Evolutionary conservation across 129 eudicot genomes (phyloP).

Genomic region (Rutidosis leptorrhynchoides): DNA sequence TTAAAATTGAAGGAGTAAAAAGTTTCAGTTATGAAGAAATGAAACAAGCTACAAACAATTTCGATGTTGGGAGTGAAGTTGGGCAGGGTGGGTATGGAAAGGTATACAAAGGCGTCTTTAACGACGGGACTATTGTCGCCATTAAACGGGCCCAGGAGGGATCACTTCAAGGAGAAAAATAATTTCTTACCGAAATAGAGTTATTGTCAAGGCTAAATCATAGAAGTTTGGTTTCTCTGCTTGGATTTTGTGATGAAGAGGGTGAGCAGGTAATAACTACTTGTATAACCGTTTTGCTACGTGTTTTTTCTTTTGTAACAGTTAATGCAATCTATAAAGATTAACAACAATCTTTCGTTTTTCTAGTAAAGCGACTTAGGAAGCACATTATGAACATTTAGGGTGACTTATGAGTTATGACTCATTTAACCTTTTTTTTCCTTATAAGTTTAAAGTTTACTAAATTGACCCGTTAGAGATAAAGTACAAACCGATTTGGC

Average conservation of each 20-base stretch:
- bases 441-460: not conserved
- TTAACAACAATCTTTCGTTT: too few relatives aligned
- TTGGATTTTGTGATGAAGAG: constrained; percentile 85
- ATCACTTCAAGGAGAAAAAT: constrained; percentile 75
- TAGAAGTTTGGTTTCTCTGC: constrained; percentile 61
- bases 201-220: constrained; percentile 75
- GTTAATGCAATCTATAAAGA: not conserved
- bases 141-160: constrained; percentile 83
- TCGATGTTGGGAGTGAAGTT: constrained; percentile 44
- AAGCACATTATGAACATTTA: not conserved
- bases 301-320: not conserved
- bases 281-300: constrained; percentile 11
- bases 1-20: constrained; percentile 73
- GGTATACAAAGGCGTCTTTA: constrained; percentile 64
- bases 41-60: constrained; percentile 59
- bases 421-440: not conserved
- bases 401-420: not conserved
- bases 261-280: constrained; percentile 62
- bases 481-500: not conserved
- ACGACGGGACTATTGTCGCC: constrained; percentile 68
- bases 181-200: constrained; percentile 82
- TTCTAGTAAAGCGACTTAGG: not conserved
- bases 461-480: not conserved
- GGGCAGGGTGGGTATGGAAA: constrained; percentile 92
- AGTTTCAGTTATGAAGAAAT: constrained; percentile 59